phyloP scores from a whole-genome alignment of 106 monocot species.

The Allium sativum region DNA sequence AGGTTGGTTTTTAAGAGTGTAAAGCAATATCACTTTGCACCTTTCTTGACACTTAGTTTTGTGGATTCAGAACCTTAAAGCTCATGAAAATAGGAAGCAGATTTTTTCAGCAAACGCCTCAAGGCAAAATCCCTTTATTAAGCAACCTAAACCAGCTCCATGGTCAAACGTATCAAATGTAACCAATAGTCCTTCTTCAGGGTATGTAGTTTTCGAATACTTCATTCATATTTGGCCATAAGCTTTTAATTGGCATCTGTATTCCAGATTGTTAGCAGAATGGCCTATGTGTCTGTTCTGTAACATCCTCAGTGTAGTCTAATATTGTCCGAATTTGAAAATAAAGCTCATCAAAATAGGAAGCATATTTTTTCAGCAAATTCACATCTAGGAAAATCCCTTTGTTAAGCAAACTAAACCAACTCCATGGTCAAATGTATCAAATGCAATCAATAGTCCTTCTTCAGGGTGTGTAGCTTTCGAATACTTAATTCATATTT shows the following conservation, averaged over 20 bases:
- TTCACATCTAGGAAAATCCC: conserved; percentile 10
- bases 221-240: neutral
- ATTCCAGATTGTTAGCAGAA: too few relatives aligned
- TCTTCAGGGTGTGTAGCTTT: conserved; percentile 9
- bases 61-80: conserved; percentile 15
- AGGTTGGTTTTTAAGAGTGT: conserved; percentile 2
- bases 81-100: conserved; percentile 24
- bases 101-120: conserved; percentile 21
- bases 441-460: conserved; percentile 9
- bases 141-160: conserved; percentile 17
- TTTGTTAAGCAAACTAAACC: conserved; percentile 10
- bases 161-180: conserved; percentile 17
- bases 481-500: neutral
- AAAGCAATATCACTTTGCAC: neutral
- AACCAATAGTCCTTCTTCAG: conserved; percentile 11
- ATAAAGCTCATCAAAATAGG: conserved; percentile 21
- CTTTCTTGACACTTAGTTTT: neutral
- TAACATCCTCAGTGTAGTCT: too few relatives aligned
- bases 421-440: conserved; percentile 20
- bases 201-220: neutral
- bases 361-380: conserved; percentile 25
- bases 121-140: conserved; percentile 9
- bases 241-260: too few relatives aligned
- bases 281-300: too few relatives aligned
- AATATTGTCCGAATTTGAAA: too few relatives aligned